Conservation (phyloP, 116 monocot species). For the Dioscorea cayenensis region DNA sequence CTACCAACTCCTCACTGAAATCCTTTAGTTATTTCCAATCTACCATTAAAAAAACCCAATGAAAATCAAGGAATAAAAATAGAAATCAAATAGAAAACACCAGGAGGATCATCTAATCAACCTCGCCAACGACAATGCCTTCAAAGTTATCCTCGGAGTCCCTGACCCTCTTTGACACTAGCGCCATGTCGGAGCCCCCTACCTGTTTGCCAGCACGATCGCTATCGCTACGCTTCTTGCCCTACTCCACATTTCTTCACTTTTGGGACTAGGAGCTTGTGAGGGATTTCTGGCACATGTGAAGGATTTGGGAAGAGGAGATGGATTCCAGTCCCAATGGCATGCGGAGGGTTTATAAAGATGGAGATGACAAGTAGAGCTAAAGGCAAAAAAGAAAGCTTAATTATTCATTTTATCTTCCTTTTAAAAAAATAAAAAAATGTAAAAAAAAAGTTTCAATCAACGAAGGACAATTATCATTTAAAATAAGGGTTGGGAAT, state of each 20-base stretch:
- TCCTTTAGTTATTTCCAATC: conserved; percentile 56
- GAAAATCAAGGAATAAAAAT: neutral
- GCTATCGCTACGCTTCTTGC: conserved; percentile 27
- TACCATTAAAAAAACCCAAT: neutral
- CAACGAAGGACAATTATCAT: too few relatives aligned
- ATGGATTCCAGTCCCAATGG: too few relatives aligned
- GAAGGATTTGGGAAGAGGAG: too few relatives aligned
- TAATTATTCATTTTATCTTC: too few relatives aligned
- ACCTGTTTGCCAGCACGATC: conserved; percentile 5
- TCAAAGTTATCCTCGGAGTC: conserved; percentile 22
- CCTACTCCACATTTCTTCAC: conserved; percentile 49
- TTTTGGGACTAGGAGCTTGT: neutral
- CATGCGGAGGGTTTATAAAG: too few relatives aligned
- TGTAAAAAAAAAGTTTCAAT: too few relatives aligned
- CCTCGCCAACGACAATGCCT: conserved; percentile 63
- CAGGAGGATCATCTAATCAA: conserved; percentile 9
- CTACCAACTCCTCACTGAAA: conserved; percentile 42
- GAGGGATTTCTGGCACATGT: too few relatives aligned
- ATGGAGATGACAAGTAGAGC: too few relatives aligned
- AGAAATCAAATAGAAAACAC: neutral
- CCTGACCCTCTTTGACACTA: conserved; percentile 20
- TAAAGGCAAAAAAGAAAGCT: too few relatives aligned
- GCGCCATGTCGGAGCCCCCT: conserved; percentile 14
- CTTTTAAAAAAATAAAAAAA: too few relatives aligned
- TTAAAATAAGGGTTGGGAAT: too few relatives aligned